Evolutionary conservation across 371 early-diverging fungal species (phyloP).

Genomic region (Actinomortierella ambigua): DNA sequence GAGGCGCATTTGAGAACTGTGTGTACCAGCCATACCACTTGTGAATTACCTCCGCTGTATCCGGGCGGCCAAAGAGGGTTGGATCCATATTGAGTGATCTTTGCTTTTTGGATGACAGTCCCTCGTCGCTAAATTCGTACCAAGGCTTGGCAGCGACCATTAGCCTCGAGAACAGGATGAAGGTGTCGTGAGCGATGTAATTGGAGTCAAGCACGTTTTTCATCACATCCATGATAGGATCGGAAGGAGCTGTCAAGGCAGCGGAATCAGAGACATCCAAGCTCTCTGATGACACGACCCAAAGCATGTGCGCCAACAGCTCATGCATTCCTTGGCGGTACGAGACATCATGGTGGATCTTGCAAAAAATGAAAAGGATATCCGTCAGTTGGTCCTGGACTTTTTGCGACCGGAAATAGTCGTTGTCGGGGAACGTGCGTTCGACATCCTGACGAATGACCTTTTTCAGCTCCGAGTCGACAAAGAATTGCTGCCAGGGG

Average conservation of each 20-base stretch:
- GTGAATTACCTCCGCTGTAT: slow-evolving; percentile 32
- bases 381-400: slow-evolving; percentile 79
- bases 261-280: slow-evolving; percentile 53
- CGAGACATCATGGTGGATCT: slow-evolving; percentile 81
- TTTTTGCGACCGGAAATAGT: slow-evolving; percentile 69
- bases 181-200: slow-evolving; percentile 88
- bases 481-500: slow-evolving; percentile 92
- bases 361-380: slow-evolving; percentile 91
- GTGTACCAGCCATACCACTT: too few species aligned
- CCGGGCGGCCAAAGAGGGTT: slow-evolving; percentile 16
- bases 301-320: slow-evolving; percentile 82
- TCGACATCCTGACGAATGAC: slow-evolving; percentile 91
- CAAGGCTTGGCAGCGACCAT: slow-evolving; percentile 83
- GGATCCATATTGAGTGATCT: slow-evolving; percentile 11
- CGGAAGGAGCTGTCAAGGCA: slow-evolving; percentile 10
- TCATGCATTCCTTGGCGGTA: slow-evolving; percentile 99
- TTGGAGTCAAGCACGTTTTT: slow-evolving; percentile 53
- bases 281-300: slow-evolving; percentile 64
- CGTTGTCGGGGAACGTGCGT: slow-evolving; percentile 92
- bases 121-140: slow-evolving; percentile 80
- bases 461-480: slow-evolving; percentile 83
- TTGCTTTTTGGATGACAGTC: slow-evolving; percentile 18
- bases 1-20: too few species aligned
- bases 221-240: slow-evolving; percentile 36
- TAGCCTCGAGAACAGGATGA: slow-evolving; percentile 78